phyloP scores from a whole-genome alignment of 768 basidiomycete species.

The Clavaria fumosa region DNA sequence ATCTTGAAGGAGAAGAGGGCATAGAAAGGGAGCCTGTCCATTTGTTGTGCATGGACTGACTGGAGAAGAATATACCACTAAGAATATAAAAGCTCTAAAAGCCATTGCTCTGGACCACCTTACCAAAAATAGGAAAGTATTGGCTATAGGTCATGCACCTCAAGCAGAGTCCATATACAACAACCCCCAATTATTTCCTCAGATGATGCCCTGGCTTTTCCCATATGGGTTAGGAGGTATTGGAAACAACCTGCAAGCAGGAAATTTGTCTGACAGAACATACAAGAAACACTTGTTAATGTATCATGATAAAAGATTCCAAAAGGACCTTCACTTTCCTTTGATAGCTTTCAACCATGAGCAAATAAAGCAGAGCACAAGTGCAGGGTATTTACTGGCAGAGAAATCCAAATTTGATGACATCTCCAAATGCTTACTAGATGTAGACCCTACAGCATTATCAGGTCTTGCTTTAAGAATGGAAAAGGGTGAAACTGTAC shows the following conservation, averaged over 20 bases:
- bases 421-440: constrained; percentile 13
- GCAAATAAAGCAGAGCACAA: constrained; percentile 19
- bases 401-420: constrained; percentile 15
- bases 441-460: constrained; percentile 14
- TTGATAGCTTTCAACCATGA: constrained; percentile 27
- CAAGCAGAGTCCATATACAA: constrained; percentile 14
- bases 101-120: constrained; percentile 15
- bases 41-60: constrained; percentile 25
- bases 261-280: constrained; percentile 8
- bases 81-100: constrained; percentile 10
- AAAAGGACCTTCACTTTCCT: constrained; percentile 21
- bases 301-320: constrained; percentile 27
- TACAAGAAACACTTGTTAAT: constrained; percentile 17
- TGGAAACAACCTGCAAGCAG: too few relatives aligned
- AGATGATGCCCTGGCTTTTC: constrained; percentile 26
- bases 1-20: constrained; percentile 13
- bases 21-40: constrained; percentile 17
- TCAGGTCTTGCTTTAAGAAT: constrained; percentile 12
- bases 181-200: constrained; percentile 22
- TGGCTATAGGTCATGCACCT: constrained; percentile 12
- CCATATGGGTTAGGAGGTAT: constrained; percentile 23
- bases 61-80: constrained; percentile 10
- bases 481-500: constrained; percentile 13
- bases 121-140: constrained; percentile 6
- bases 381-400: constrained; percentile 16